Evolutionary conservation across 495 filamentous ascomycete species (phyloP), one percentile per base, ranked within the genome.

Genomic region (Mytilinidion resinicola): DNA sequence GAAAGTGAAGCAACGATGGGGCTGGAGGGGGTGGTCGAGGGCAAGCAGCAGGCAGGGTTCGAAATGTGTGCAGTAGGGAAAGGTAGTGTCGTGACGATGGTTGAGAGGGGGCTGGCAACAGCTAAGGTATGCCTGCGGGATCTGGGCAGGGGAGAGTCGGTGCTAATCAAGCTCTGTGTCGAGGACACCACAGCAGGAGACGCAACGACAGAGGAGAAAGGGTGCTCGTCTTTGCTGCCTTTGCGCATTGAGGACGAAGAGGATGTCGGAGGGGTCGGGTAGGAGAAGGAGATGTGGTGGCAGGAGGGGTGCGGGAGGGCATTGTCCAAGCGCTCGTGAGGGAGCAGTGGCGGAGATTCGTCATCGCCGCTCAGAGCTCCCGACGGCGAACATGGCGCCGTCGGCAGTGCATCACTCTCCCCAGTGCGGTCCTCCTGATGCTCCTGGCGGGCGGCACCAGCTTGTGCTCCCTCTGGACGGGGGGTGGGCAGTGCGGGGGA

Each of bases 21-120:
- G 74, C 74, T 75, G 74, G 78, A 71, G 46, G 81, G 75, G 57
- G 79, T 74, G 68, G 82, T 82, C 67, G 78, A 74, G 56, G 79
- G 66, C 69, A 71, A 67, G 72, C 75, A 74, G 60, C 78, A 78
- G 66, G 78, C 81, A 48, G 89, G 89, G 57, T 89, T 91, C 62
- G 84, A 90, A 63, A 92, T 79, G 70, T 91, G 83, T 54, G 79
- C 77, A 68, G 87, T 85, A 72, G 83, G 78, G 66, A 90, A 84
- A 67, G 78, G 76, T 34, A 77, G 80, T 63, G 81, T 81, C 59
- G 83, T 81, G 61, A 86, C 82, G 61, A 88, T 74, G 68, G 78
- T 82, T 48, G 84, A 84, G 56, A 88, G 75, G 55, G 88, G 84
- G 48, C 80, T 79, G 58, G 81, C 73, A 43, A 78, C 53, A 52